Conservation (phyloP, 1,139 yeast species). For the Yueomyces sp. region DNA sequence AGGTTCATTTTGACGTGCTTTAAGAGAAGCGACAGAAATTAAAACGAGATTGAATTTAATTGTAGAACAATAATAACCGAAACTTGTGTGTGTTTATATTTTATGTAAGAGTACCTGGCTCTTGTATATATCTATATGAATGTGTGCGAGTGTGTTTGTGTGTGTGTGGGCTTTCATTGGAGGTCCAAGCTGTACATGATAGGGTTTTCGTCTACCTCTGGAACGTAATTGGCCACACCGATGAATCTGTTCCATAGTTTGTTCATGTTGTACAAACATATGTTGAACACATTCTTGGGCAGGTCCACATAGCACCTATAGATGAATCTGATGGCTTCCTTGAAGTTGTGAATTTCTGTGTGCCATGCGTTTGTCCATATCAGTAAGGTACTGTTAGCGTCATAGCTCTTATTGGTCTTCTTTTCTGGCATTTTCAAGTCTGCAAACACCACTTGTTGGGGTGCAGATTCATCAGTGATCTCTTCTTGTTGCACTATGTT, state of each 20-base stretch:
- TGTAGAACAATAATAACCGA: too few species aligned
- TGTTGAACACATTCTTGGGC: conserved; percentile 48
- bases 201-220: conserved; percentile 22
- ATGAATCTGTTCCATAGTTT: conserved; percentile 65
- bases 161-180: conserved; percentile 3
- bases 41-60: too few species aligned
- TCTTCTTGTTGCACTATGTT: background rate
- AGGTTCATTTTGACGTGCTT: too few species aligned
- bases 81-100: too few species aligned
- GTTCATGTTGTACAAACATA: conserved; percentile 36
- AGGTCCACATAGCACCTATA: conserved; percentile 53
- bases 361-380: conserved; percentile 31
- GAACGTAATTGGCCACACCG: conserved; percentile 31
- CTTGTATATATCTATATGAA: too few species aligned
- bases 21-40: too few species aligned
- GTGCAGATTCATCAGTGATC: conserved; percentile 5
- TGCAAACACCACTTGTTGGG: conserved; percentile 7
- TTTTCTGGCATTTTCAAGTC: conserved; percentile 18
- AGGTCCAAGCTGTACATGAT: conserved; percentile 13
- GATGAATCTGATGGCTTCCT: conserved; percentile 56
- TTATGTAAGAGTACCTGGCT: too few species aligned
- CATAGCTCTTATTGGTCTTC: conserved; percentile 4
- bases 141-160: too few species aligned
- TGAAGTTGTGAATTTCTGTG: conserved; percentile 43
- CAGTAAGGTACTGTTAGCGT: background rate